Conservation (phyloP, 495 filamentous ascomycete species). For the Cetradonia linearis region DNA sequence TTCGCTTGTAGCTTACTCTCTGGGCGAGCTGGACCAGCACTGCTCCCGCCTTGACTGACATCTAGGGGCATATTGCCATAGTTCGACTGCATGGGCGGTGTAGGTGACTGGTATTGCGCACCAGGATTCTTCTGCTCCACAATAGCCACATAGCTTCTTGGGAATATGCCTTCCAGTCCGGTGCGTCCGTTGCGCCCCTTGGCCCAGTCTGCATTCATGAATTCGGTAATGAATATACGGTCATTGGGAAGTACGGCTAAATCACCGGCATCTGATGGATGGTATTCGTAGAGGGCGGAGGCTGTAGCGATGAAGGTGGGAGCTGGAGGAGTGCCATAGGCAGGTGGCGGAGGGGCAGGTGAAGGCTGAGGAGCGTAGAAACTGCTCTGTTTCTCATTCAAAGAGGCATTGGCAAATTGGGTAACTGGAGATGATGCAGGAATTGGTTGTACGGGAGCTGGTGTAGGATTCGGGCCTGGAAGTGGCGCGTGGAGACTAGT, state of each 20-base stretch:
- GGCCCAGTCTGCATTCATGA: constrained; percentile 89
- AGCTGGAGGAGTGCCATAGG: constrained; percentile 39
- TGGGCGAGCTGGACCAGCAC: constrained; percentile 21
- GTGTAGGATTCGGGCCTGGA: constrained; percentile 30
- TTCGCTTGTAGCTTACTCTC: constrained; percentile 42
- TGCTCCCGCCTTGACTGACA: constrained; percentile 38
- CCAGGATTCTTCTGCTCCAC: constrained; percentile 34
- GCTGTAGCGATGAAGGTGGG: constrained; percentile 55
- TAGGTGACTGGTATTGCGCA: constrained; percentile 14
- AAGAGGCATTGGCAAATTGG: constrained; percentile 35
- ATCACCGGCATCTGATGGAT: constrained; percentile 66
- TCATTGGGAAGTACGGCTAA: constrained; percentile 66
- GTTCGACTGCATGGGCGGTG: constrained; percentile 32
- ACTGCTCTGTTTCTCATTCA: constrained; percentile 43
- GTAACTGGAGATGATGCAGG: constrained; percentile 33
- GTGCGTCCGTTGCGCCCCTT: constrained; percentile 69
- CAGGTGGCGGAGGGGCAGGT: constrained; percentile 43
- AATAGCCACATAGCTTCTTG: constrained; percentile 71
- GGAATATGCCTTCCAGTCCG: constrained; percentile 81
- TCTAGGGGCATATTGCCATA: constrained; percentile 47
- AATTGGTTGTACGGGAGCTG: constrained; percentile 28
- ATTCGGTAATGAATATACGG: constrained; percentile 65
- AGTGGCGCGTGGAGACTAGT: constrained; percentile 36
- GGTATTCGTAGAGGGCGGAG: constrained; percentile 77
- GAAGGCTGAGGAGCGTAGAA: constrained; percentile 40